Percentiles rank a stretch among this genome's conserved stretches.
Evolutionary conservation across 2,329 filamentous ascomycete genomes (phyloP).

Genomic region (Fonsecaea multimorphosa): DNA sequence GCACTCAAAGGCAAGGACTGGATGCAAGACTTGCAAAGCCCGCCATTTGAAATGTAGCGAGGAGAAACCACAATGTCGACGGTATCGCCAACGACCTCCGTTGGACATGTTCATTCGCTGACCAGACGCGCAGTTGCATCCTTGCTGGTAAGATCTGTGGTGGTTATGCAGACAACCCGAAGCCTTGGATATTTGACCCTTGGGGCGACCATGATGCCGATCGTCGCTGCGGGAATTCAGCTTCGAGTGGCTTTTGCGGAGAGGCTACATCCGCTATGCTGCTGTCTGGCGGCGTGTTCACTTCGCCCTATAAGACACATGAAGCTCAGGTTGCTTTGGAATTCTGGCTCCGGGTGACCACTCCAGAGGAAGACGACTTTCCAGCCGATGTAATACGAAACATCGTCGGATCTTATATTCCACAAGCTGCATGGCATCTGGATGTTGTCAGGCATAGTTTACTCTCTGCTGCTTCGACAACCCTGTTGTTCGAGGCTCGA

Average conservation of each 20-base stretch:
- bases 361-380: background rate
- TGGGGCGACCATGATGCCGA: background rate
- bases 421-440: slow-evolving; percentile 10
- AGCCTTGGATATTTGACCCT: slow-evolving; percentile 4
- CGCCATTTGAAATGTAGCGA: slow-evolving; percentile 2
- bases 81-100: background rate
- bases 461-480: slow-evolving; percentile 4
- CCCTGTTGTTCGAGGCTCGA: background rate
- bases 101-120: background rate
- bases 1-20: slow-evolving; percentile 3
- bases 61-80: slow-evolving; percentile 7
- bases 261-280: background rate
- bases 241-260: background rate
- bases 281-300: background rate
- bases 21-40: slow-evolving; percentile 8
- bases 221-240: background rate
- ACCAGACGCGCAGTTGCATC: background rate
- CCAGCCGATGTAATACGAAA: background rate
- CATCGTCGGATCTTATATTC: slow-evolving; percentile 1
- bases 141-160: background rate
- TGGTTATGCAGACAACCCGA: slow-evolving; percentile 8
- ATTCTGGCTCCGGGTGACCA: slow-evolving; percentile 5
- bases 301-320: background rate
- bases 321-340: background rate
- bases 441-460: background rate